phyloP scores from a whole-genome alignment of 768 basidiomycete genomes.

The Tylopilus vinaceipallidus region DNA sequence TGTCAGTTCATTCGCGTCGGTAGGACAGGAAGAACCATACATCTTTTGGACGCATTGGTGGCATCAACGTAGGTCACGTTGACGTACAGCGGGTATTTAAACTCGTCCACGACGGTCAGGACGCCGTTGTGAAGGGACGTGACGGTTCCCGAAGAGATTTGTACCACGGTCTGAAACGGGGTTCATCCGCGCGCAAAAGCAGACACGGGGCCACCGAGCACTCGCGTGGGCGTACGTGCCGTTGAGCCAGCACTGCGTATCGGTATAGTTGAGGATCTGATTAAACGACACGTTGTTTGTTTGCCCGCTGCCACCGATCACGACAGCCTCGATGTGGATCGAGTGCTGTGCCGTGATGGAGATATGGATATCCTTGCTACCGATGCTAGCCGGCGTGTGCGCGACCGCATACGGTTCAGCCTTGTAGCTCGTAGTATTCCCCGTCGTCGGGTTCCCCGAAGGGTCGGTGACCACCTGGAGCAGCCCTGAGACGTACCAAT shows the following conservation, averaged over 20 bases:
- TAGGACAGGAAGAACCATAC: constrained; percentile 9
- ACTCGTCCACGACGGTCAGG: constrained; percentile 44
- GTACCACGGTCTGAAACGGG: constrained; percentile 43
- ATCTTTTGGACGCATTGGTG: constrained; percentile 26
- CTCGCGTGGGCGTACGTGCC: constrained; percentile 41
- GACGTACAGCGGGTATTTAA: constrained; percentile 52
- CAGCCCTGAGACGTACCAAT: constrained; percentile 75
- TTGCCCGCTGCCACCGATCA: constrained; percentile 61
- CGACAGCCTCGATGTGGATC: constrained; percentile 58
- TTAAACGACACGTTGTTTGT: constrained; percentile 53
- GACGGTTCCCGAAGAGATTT: constrained; percentile 47
- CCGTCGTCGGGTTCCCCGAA: constrained; percentile 63
- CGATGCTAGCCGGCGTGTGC: constrained; percentile 43
- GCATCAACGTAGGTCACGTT: constrained; percentile 35
- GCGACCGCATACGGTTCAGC: constrained; percentile 57
- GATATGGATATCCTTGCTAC: constrained; percentile 50
- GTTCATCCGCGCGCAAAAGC: background rate
- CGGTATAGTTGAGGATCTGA: constrained; percentile 61
- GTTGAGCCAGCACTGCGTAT: constrained; percentile 60
- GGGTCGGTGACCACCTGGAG: constrained; percentile 69
- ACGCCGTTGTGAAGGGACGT: constrained; percentile 49
- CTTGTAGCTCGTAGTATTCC: constrained; percentile 58
- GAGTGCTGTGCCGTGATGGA: constrained; percentile 59
- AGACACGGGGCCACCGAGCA: background rate
- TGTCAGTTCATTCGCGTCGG: background rate